Base-by-base conservation (phyloP, 768 basidiomycete species). In the Serpula lacrymans region DNA sequence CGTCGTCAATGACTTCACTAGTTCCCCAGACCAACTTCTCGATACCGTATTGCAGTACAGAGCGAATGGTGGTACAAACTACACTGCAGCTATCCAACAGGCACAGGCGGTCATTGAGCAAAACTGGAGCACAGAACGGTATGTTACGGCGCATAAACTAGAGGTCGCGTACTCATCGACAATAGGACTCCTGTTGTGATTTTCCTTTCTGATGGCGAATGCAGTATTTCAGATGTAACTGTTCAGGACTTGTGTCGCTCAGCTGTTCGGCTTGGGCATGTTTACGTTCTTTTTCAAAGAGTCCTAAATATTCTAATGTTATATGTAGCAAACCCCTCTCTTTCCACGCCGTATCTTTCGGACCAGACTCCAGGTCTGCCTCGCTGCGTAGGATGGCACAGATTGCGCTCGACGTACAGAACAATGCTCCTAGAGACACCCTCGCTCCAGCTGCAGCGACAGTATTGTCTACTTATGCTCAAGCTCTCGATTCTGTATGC, bases 271-370 rank as follows among this genome's bases (percentile, higher is more conserved):
- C 68, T 64, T 4, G 76, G 78, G 76, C 76, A 45, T 24, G 53
- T 5, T 2, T n/a, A 12, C 3, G n/a, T 4, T 14, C 4, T 24
- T 12, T 13, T 2, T n/a, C 18, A 0, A n/a, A 1, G 9, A 6
- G 4, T 18, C 1, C 14, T 2, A 25, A n/a, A 0, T 4, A 9
- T 29, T 16, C 36, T 42, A 26, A 48, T 17, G 11, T 1, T 13
- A 3, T 31, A 16, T 16, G 30, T 24, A 81, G 80, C 10, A 75
- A 75, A 59, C 58, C 77, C 1, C 58, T 78, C 1, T 77, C 78
- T 0, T 75, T 82, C 50, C 80, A 82, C 32, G 53, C 78, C 0
- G 73, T 82, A n/a, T 69, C 74, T 0, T 82, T 82, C 29, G 80
- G 77, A 4, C 58, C 59, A 1, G 49, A 59, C 10, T 26, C 8